A percentile compares a stretch with the other conserved stretches of the same genome.
Evolutionary conservation across 2,329 filamentous ascomycete genomes (phyloP).

Genomic region (Beauveria medogensis): DNA sequence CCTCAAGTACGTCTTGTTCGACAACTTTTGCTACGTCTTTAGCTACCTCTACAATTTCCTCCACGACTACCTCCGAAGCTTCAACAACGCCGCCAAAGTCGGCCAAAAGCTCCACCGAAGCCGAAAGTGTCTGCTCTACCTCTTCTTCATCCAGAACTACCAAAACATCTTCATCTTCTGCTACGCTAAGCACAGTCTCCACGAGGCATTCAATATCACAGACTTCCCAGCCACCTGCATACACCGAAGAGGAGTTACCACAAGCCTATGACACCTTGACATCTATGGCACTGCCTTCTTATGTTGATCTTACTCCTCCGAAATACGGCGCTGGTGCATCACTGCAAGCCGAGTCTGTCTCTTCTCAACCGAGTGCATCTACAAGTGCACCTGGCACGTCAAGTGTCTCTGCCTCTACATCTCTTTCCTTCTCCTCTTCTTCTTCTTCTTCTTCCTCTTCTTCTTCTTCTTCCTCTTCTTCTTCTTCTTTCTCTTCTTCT

Average conservation of each 20-base stretch:
- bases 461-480: background rate
- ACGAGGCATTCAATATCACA: background rate
- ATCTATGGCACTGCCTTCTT: conserved; percentile 1
- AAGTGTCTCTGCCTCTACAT: background rate
- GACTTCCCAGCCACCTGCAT: background rate
- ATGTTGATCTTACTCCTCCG: background rate
- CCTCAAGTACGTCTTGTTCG: background rate
- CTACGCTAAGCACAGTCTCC: background rate
- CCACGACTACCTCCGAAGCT: background rate
- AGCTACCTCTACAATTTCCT: background rate
- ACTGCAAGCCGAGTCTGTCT: background rate
- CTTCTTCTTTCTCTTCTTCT: no score
- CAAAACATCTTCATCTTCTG: background rate
- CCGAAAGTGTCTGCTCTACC: background rate
- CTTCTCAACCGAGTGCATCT: background rate
- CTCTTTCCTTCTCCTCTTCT: background rate
- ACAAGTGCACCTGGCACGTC: background rate
- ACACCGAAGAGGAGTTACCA: background rate
- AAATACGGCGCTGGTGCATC: background rate
- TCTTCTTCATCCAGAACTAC: background rate
- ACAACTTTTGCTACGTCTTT: background rate
- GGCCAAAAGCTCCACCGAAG: background rate
- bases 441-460: background rate
- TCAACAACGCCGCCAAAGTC: background rate
- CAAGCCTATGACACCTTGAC: conserved; percentile 4